Conservation (phyloP, 306 rosid species). For the Bauhinia variegata region DNA sequence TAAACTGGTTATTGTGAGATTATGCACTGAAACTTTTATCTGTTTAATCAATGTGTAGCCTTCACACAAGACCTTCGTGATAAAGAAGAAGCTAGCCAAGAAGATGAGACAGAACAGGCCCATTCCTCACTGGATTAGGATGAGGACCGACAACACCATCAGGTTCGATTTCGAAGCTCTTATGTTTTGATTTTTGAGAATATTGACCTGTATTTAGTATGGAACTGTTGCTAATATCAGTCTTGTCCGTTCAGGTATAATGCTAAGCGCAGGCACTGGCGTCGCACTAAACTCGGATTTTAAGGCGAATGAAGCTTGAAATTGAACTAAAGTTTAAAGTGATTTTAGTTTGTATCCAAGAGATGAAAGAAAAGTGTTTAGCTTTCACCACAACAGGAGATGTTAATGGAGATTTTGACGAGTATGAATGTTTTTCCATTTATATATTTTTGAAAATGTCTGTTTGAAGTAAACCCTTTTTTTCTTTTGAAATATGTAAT, state of each 20-base stretch:
- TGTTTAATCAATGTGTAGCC: constrained; percentile 54
- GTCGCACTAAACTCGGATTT: constrained; percentile 87
- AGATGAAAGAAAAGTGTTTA: constrained; percentile 12
- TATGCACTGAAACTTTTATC: not conserved
- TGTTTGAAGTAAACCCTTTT: too few relatives aligned
- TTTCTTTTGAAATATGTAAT: too few relatives aligned
- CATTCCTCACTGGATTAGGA: constrained; percentile 83
- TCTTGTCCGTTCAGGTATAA: constrained; percentile 55
- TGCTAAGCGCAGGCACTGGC: constrained; percentile 95
- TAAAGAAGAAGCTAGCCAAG: constrained; percentile 94
- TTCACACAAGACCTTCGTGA: constrained; percentile 83
- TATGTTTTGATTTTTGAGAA: not conserved
- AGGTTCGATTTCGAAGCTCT: constrained; percentile 36
- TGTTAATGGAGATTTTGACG: constrained; percentile 23
- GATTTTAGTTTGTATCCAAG: not conserved
- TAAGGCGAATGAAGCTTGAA: constrained; percentile 43
- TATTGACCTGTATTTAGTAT: not conserved
- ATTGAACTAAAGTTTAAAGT: not conserved
- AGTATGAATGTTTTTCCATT: too few relatives aligned
- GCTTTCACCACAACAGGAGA: constrained; percentile 15
- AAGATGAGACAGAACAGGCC: constrained; percentile 96
- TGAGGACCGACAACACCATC: constrained; percentile 85
- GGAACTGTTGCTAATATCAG: not conserved
- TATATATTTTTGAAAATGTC: too few relatives aligned
- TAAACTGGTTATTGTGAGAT: not conserved